Evolutionary conservation across 2,329 filamentous ascomycete species (phyloP).

Genomic region (Hirsutella rhossiliensis): DNA sequence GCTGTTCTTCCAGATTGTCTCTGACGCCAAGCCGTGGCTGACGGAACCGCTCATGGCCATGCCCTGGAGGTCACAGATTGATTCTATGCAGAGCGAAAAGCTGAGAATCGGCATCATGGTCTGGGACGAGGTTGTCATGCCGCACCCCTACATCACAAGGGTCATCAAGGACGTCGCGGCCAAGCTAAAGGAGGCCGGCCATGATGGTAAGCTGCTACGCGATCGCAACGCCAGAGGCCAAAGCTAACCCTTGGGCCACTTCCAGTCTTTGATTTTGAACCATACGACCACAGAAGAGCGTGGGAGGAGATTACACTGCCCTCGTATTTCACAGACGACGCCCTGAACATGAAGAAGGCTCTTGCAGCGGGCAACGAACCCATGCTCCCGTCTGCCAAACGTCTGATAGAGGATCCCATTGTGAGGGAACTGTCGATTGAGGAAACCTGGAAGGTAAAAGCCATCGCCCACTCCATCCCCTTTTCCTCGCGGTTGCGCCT

Average conservation of each 20-base stretch:
- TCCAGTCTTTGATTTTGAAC: slow-evolving; percentile 4
- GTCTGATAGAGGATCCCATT: slow-evolving; percentile 29
- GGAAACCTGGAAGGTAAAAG: slow-evolving; percentile 25
- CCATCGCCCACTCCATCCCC: not conserved
- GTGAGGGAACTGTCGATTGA: slow-evolving; percentile 35
- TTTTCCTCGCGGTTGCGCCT: no score
- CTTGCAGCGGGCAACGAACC: slow-evolving; percentile 45
- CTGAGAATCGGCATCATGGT: slow-evolving; percentile 21
- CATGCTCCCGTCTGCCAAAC: slow-evolving; percentile 39
- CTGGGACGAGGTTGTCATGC: slow-evolving; percentile 46
- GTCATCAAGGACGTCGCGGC: slow-evolving; percentile 42
- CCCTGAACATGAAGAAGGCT: slow-evolving; percentile 34
- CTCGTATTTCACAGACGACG: slow-evolving; percentile 50
- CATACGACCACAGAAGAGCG: slow-evolving; percentile 4
- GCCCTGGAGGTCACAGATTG: slow-evolving; percentile 6
- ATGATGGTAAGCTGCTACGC: slow-evolving; percentile 34
- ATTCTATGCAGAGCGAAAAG: not conserved
- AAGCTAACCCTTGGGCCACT: no score
- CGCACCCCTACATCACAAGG: slow-evolving; percentile 45
- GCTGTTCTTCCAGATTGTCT: slow-evolving; percentile 20
- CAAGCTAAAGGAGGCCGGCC: slow-evolving; percentile 30
- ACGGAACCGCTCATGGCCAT: slow-evolving; percentile 18
- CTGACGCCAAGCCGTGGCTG: slow-evolving; percentile 20
- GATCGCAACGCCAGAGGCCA: no score
- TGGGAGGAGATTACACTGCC: slow-evolving; percentile 22